A percentile compares a stretch with the other conserved stretches of the same genome.
These are phyloP conservation scores for Colletotrichum cereale DNA, from an alignment of 2,329 filamentous ascomycete genomes.

Conservation along the genomic window DNA sequence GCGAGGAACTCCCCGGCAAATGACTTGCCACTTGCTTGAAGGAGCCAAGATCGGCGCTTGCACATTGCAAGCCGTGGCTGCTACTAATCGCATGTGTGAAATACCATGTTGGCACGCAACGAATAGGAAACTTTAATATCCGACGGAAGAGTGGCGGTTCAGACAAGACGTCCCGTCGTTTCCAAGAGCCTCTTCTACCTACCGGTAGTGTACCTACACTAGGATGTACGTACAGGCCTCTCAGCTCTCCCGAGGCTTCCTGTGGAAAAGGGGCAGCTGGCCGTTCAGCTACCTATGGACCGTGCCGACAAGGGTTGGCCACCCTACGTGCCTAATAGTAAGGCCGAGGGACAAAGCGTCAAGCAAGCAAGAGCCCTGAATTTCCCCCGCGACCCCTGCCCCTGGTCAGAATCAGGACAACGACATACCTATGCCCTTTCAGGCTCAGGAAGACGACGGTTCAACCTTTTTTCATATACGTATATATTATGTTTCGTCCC, in stretches of 20 bases:
- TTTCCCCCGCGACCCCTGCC: constrained; percentile 28
- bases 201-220: background rate
- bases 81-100: background rate
- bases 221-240: background rate
- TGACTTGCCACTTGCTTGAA: background rate
- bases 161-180: background rate
- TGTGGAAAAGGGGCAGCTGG: background rate
- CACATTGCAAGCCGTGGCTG: background rate
- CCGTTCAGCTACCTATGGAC: constrained; percentile 30
- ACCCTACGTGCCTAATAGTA: constrained; percentile 19
- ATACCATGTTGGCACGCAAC: background rate
- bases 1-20: constrained; percentile 13
- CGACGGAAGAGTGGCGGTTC: background rate
- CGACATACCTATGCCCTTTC: constrained; percentile 8
- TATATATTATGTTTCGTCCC: background rate
- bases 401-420: constrained; percentile 29
- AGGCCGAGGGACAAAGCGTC: constrained; percentile 34
- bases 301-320: constrained; percentile 30
- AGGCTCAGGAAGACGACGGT: background rate
- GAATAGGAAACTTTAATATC: background rate
- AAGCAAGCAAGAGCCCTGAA: constrained; percentile 38
- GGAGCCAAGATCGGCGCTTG: background rate
- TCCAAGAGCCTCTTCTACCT: background rate
- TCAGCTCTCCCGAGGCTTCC: background rate
- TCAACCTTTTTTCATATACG: too few species aligned